A percentile compares a stretch with the other conserved stretches of the same genome.
Evolutionary conservation across 2,329 filamentous ascomycete genomes (phyloP).

Genomic region (Diplodia intermedia): DNA sequence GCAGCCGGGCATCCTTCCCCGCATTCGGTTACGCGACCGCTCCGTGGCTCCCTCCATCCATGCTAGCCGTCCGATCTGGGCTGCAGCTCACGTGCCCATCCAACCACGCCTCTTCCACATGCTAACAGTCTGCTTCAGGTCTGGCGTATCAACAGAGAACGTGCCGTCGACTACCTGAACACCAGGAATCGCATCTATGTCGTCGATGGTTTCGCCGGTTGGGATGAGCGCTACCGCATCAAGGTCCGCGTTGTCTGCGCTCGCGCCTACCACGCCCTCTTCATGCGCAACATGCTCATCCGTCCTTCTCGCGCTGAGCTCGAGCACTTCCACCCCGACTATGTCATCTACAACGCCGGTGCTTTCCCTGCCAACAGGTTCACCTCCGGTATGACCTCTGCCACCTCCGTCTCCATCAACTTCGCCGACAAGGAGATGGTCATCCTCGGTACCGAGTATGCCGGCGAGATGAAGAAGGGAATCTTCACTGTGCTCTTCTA

Average conservation of each 20-base stretch:
- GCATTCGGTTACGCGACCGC: slow-evolving; percentile 36
- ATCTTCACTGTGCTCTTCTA: slow-evolving; percentile 99
- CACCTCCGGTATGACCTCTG: slow-evolving; percentile 98
- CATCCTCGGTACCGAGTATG: slow-evolving; percentile 98
- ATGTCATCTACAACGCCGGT: slow-evolving; percentile 99
- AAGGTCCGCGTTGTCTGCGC: slow-evolving; percentile 97
- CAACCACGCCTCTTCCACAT: slow-evolving; percentile 28
- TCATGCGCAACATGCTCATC: slow-evolving; percentile 99
- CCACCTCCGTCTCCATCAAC: slow-evolving; percentile 98
- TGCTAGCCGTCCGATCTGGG: slow-evolving; percentile 29
- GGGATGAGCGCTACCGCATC: slow-evolving; percentile 98
- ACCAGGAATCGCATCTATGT: slow-evolving; percentile 99
- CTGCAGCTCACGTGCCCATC: slow-evolving; percentile 37
- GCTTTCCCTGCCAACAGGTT: slow-evolving; percentile 98
- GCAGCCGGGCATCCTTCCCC: slow-evolving; percentile 41
- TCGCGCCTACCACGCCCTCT: slow-evolving; percentile 97
- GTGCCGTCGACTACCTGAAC: slow-evolving; percentile 98
- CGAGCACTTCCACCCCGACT: slow-evolving; percentile 97
- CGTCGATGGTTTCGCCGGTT: slow-evolving; percentile 94
- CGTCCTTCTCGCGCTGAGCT: slow-evolving; percentile 89
- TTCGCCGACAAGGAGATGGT: slow-evolving; percentile 99
- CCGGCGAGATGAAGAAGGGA: slow-evolving; percentile 97
- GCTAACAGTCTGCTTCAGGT: slow-evolving; percentile 66
- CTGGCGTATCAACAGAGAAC: slow-evolving; percentile 99
- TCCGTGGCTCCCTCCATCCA: slow-evolving; percentile 4